A percentile compares a stretch with the other conserved stretches of the same genome.
These are phyloP conservation scores for Fusarium pseudonygamai DNA, from an alignment of 2,329 filamentous ascomycete species.

Conservation along the genomic window DNA sequence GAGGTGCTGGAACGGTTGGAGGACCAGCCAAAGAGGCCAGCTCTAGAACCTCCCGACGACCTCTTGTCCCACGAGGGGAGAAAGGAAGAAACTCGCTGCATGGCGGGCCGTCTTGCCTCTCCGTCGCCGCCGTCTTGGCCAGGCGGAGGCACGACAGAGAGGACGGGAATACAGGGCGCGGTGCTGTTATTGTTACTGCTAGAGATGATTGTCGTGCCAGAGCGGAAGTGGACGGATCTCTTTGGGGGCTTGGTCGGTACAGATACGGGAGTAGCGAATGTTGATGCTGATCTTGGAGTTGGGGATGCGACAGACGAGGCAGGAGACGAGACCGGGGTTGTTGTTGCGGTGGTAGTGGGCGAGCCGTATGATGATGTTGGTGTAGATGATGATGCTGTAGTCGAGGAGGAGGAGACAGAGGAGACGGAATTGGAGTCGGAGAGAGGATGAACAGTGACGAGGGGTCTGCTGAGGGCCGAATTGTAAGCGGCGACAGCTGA, in stretches of 20 bases:
- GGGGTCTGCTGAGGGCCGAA: conserved; percentile 35
- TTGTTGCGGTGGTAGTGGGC: conserved; percentile 27
- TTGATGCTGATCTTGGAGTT: conserved; percentile 33
- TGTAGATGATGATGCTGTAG: conserved; percentile 33
- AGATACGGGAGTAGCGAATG: conserved; percentile 29
- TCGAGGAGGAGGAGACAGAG: conserved; percentile 28
- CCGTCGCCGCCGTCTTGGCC: conserved; percentile 48
- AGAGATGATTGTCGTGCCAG: conserved; percentile 21
- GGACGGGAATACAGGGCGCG: conserved; percentile 35
- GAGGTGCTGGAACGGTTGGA: conserved; percentile 57
- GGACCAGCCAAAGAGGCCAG: conserved; percentile 56
- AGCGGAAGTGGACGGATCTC: conserved; percentile 32
- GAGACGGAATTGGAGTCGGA: conserved; percentile 37
- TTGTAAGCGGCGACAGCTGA: conserved; percentile 34
- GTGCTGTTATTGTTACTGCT: conserved; percentile 46
- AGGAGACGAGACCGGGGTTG: conserved; percentile 34
- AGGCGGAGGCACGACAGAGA: conserved; percentile 47
- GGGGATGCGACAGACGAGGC: conserved; percentile 31
- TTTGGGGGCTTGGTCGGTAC: conserved; percentile 15
- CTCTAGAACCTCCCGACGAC: conserved; percentile 45
- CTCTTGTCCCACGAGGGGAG: conserved; percentile 58
- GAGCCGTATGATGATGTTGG: conserved; percentile 28
- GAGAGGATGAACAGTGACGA: conserved; percentile 32
- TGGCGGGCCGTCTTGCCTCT: conserved; percentile 49
- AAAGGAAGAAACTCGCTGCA: conserved; percentile 57